Conservation (phyloP, 148 eudicot species). For the Chenopodium suecicum region DNA sequence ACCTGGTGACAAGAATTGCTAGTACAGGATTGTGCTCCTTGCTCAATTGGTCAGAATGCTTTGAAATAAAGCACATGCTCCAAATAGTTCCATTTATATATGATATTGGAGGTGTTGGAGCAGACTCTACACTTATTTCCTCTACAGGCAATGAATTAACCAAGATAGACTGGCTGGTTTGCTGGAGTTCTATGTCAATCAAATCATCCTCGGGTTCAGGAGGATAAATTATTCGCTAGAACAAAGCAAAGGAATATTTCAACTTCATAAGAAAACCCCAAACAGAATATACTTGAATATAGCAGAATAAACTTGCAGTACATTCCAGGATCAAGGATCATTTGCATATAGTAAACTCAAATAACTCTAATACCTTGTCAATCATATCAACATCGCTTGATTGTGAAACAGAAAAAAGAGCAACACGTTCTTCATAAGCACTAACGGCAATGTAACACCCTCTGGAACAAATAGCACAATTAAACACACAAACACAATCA, state of each 20-base stretch:
- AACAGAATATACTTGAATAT: neutral
- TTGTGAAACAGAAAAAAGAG: constrained; percentile 69
- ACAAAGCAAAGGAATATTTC: constrained; percentile 14
- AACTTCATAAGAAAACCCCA: constrained; percentile 13
- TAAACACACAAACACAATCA: constrained; percentile 2
- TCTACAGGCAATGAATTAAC: constrained; percentile 19
- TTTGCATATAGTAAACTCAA: constrained; percentile 11
- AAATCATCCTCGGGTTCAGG: constrained; percentile 53
- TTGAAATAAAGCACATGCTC: constrained; percentile 98
- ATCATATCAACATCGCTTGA: constrained; percentile 56
- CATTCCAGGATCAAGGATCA: neutral
- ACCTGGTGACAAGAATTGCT: constrained; percentile 89
- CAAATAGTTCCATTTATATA: constrained; percentile 69
- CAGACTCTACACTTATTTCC: constrained; percentile 18
- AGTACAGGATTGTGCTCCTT: constrained; percentile 62
- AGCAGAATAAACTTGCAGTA: neutral
- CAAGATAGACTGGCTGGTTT: constrained; percentile 31
- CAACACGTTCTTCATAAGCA: constrained; percentile 76
- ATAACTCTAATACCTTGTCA: constrained; percentile 60
- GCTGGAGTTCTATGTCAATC: constrained; percentile 32
- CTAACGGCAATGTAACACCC: constrained; percentile 83
- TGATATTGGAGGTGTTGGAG: constrained; percentile 16
- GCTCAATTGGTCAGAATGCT: constrained; percentile 39
- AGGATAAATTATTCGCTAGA: constrained; percentile 68
- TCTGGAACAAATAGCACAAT: constrained; percentile 46